phyloP scores from a whole-genome alignment of 1,284 basidiomycete genomes.

The Farysia itapuensis region DNA sequence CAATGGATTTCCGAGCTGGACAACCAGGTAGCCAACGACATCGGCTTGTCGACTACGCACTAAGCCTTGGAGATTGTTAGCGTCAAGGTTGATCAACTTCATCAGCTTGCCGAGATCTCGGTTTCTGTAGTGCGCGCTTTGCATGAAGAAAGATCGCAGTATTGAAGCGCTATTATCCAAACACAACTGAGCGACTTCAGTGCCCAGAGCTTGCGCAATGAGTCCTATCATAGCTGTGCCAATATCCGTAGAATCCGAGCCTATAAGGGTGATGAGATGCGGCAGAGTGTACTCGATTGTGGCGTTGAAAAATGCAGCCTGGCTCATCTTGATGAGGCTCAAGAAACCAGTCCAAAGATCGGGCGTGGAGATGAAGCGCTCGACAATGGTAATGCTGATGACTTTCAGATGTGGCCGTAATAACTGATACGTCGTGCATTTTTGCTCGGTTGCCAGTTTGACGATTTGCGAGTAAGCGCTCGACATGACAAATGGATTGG shows the following conservation, averaged over 20 bases:
- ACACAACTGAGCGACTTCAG: conserved; percentile 44
- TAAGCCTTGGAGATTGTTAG: conserved; percentile 35
- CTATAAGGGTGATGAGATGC: conserved; percentile 44
- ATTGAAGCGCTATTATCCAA: conserved; percentile 49
- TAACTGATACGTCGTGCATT: conserved; percentile 53
- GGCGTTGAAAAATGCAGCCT: conserved; percentile 49
- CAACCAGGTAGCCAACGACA: conserved; percentile 53
- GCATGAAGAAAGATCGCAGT: conserved; percentile 49
- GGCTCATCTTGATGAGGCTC: conserved; percentile 48
- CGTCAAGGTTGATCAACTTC: conserved; percentile 34
- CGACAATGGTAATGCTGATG: conserved; percentile 42
- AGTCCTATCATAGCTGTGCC: conserved; percentile 35
- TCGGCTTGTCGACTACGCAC: conserved; percentile 51
- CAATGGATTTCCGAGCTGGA: conserved; percentile 43
- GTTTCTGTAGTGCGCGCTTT: conserved; percentile 23
- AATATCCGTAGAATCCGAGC: conserved; percentile 20
- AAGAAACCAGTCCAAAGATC: conserved; percentile 46
- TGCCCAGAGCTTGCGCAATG: conserved; percentile 44
- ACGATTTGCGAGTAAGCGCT: conserved; percentile 47
- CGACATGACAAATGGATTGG: conserved; percentile 33
- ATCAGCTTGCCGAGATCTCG: conserved; percentile 31
- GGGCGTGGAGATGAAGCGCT: conserved; percentile 45
- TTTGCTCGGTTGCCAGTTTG: conserved; percentile 41
- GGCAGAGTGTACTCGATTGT: conserved; percentile 54
- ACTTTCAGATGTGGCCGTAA: conserved; percentile 44